phyloP scores from a whole-genome alignment of 495 filamentous ascomycete species.

The Amniculicola lignicola region DNA sequence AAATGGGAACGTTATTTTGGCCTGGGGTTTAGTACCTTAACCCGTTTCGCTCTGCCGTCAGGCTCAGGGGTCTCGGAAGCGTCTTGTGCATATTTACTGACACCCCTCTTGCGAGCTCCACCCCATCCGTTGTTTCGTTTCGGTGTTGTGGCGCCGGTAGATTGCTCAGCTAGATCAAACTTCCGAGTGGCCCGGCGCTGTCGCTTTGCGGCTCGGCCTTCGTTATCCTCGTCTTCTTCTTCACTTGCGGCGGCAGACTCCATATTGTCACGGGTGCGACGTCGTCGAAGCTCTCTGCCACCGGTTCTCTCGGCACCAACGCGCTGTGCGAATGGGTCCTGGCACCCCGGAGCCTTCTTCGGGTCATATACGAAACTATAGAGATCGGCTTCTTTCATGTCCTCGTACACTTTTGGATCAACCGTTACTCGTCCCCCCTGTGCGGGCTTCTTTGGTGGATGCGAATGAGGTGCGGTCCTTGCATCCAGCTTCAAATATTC shows the following conservation, averaged over 20 bases:
- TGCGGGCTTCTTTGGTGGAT: conserved; percentile 43
- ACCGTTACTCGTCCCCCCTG: conserved; percentile 40
- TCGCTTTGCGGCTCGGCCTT: conserved; percentile 21
- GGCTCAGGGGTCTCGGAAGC: conserved; percentile 31
- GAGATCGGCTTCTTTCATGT: conserved; percentile 45
- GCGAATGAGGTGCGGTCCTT: conserved; percentile 40
- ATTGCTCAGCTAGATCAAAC: conserved; percentile 26
- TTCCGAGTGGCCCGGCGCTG: conserved; percentile 24
- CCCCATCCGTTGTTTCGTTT: conserved; percentile 28
- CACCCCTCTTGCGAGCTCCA: conserved; percentile 30
- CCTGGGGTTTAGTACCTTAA: conserved; percentile 10
- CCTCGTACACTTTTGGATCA: conserved; percentile 35
- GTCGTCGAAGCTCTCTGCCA: conserved; percentile 42
- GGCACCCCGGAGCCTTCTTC: conserved; percentile 35
- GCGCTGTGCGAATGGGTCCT: conserved; percentile 42
- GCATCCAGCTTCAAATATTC: conserved; percentile 62
- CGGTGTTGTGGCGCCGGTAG: conserved; percentile 10
- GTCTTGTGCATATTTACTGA: conserved; percentile 13
- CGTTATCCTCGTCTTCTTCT: conserved; percentile 29
- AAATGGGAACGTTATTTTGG: no score
- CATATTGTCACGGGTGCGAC: conserved; percentile 33
- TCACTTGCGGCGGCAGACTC: conserved; percentile 34
- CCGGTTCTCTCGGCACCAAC: conserved; percentile 28
- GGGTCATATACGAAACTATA: conserved; percentile 43
- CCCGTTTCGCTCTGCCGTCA: conserved; percentile 23